Conservation (phyloP, 176 grass and related monocot genomes). For the Raddia distichophylla region DNA sequence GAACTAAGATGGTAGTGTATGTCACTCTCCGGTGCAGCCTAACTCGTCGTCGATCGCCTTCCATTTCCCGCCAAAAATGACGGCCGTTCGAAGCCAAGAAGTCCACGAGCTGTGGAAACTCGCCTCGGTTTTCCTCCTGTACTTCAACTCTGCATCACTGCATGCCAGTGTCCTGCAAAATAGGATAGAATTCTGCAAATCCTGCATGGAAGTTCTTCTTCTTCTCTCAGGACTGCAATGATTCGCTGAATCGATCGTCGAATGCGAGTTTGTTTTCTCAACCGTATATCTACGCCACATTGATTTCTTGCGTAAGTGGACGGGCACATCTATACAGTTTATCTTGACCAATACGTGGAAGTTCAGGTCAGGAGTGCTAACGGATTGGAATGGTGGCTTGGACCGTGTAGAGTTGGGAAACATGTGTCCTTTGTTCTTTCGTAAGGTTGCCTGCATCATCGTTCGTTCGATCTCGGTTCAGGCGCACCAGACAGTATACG, state of each 20-base stretch:
- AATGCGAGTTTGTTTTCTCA: neutral
- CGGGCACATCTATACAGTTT: neutral
- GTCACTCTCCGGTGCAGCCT: slow-evolving; percentile 16
- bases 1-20: slow-evolving; percentile 4
- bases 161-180: neutral
- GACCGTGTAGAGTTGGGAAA: neutral
- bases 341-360: slow-evolving; percentile 19
- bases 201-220: neutral
- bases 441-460: neutral
- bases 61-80: neutral
- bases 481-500: neutral
- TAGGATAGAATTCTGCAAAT: neutral
- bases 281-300: neutral
- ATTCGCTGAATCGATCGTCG: neutral
- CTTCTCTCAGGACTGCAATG: neutral
- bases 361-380: slow-evolving; percentile 1
- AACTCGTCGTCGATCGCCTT: neutral
- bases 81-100: neutral
- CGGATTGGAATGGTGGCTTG: slow-evolving; percentile 4
- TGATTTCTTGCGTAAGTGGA: neutral
- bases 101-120: neutral
- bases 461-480: too few species aligned
- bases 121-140: neutral
- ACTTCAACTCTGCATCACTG: neutral
- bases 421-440: neutral